Conservation (phyloP, 495 filamentous ascomycete genomes). For the Penicillium cosmopolitanum region DNA sequence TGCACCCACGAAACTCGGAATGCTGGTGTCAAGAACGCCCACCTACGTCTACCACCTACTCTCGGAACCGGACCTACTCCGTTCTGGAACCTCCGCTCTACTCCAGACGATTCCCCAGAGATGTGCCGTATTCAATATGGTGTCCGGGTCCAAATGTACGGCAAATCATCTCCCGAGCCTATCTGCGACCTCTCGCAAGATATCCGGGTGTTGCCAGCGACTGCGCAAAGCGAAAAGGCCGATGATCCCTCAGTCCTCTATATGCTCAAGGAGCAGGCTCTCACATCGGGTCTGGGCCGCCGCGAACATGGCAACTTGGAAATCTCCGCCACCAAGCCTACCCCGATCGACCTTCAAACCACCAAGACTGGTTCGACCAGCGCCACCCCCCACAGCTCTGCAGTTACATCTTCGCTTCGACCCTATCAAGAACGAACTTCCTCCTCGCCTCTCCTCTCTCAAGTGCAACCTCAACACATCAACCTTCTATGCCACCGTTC, state of each 20-base stretch:
- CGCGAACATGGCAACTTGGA: slow-evolving; percentile 4
- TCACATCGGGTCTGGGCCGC: slow-evolving; percentile 1
- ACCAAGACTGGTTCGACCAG: background rate
- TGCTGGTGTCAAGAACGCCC: slow-evolving; percentile 60
- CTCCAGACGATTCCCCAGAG: background rate
- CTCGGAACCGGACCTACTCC: slow-evolving; percentile 46
- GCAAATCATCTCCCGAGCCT: background rate
- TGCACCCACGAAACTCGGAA: slow-evolving; percentile 52
- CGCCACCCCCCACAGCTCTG: slow-evolving; percentile 48
- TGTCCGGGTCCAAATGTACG: slow-evolving; percentile 2
- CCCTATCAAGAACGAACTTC: slow-evolving; percentile 53
- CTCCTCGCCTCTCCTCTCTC: slow-evolving; percentile 64
- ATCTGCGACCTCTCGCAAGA: slow-evolving; percentile 7
- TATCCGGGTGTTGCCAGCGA: slow-evolving; percentile 6
- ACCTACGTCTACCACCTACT: slow-evolving; percentile 71
- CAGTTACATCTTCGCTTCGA: slow-evolving; percentile 65
- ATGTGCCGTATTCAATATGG: slow-evolving; percentile 12
- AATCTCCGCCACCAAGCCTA: slow-evolving; percentile 5
- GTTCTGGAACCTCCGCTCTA: slow-evolving; percentile 10
- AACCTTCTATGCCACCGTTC: slow-evolving; percentile 67
- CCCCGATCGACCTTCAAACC: background rate
- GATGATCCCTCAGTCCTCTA: background rate
- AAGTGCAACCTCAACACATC: slow-evolving; percentile 64
- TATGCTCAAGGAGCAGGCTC: slow-evolving; percentile 6
- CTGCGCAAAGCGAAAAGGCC: background rate